Conservation (phyloP, 164 flowering plant genomes). For the Umbilicus rupestris region DNA sequence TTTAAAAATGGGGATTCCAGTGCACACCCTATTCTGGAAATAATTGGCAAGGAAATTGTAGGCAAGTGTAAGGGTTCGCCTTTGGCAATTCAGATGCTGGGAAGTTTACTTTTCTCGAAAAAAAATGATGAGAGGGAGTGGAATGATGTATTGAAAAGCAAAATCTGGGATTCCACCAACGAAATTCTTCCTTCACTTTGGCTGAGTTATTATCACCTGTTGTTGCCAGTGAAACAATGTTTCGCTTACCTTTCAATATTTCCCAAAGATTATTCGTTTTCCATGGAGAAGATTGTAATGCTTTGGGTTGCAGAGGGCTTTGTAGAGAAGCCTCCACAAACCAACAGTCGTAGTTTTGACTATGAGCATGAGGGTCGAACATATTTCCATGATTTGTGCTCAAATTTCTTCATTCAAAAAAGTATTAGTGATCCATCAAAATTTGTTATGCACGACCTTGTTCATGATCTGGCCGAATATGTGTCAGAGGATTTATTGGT, state of each 20-base stretch:
- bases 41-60: conserved; percentile 17
- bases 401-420: conserved; percentile 24
- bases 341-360: not conserved
- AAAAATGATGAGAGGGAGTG: conserved; percentile 11
- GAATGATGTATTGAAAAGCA: conserved; percentile 14
- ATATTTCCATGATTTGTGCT: conserved; percentile 15
- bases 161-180: conserved; percentile 11
- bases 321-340: not conserved
- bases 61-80: conserved; percentile 28
- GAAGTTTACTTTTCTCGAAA: conserved; percentile 12
- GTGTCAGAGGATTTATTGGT: too few species aligned
- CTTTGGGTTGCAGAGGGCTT: conserved; percentile 27
- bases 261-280: conserved; percentile 14
- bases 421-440: not conserved
- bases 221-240: conserved; percentile 19
- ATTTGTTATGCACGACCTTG: too few species aligned
- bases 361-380: conserved; percentile 22
- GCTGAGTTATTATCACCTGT: conserved; percentile 19
- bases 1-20: not conserved
- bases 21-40: not conserved
- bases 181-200: conserved; percentile 14
- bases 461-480: too few species aligned
- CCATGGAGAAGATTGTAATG: conserved; percentile 3
- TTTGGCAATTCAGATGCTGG: conserved; percentile 19
- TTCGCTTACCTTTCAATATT: conserved; percentile 23